A percentile compares a stretch with the other conserved stretches of the same genome.
Conservation (phyloP, 768 basidiomycete species). For the Roridomyces roridus region DNA sequence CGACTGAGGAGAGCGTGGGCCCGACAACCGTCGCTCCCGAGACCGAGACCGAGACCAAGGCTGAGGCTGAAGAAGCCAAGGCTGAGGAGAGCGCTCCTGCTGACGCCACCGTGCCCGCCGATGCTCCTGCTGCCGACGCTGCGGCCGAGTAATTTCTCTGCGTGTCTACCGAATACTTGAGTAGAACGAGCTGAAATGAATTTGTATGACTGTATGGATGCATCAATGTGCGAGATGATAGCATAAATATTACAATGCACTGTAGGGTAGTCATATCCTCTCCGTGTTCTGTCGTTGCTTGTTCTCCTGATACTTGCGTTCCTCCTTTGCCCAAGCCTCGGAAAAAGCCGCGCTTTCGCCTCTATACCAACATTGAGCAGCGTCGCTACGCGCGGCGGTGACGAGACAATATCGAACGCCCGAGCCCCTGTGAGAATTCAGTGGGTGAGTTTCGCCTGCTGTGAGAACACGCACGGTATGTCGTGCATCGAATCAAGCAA, state of each 20-base stretch:
- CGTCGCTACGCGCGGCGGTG: slow-evolving; percentile 71
- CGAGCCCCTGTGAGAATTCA: slow-evolving; percentile 30
- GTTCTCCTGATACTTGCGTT: slow-evolving; percentile 38
- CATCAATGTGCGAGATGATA: slow-evolving; percentile 11
- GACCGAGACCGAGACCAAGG: slow-evolving; percentile 34
- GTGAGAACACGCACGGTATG: slow-evolving; percentile 72
- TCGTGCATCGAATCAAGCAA: slow-evolving; percentile 93
- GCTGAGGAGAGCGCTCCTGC: slow-evolving; percentile 25
- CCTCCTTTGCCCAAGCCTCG: slow-evolving; percentile 79
- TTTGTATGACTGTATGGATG: slow-evolving; percentile 17
- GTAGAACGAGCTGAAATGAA: slow-evolving; percentile 24
- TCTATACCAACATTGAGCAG: slow-evolving; percentile 78
- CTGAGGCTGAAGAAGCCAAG: slow-evolving; percentile 33
- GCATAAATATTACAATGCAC: slow-evolving; percentile 18
- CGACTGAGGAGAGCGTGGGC: slow-evolving; percentile 22
- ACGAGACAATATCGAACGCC: slow-evolving; percentile 85
- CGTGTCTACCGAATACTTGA: background rate
- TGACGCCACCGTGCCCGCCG: slow-evolving; percentile 29
- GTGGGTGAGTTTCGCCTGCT: slow-evolving; percentile 6
- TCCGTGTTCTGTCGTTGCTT: background rate
- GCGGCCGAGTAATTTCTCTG: slow-evolving; percentile 18
- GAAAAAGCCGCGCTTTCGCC: slow-evolving; percentile 71
- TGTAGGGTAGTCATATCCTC: background rate
- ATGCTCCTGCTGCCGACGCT: slow-evolving; percentile 11
- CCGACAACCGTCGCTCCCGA: slow-evolving; percentile 22